Conservation (phyloP, 805 yeast genomes). For the Saccharomyces jurei region DNA sequence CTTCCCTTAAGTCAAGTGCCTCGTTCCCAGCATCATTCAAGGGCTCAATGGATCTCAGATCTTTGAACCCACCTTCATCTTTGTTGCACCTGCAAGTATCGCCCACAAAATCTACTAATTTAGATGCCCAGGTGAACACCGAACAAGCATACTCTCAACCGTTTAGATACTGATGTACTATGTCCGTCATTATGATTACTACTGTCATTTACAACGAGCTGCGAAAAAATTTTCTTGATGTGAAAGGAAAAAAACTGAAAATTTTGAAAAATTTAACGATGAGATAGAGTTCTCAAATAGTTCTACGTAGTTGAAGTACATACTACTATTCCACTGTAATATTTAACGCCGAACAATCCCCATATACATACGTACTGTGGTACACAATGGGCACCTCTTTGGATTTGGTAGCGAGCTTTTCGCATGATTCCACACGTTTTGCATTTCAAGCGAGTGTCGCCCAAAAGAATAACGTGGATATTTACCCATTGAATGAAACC, state of each 20-base stretch:
- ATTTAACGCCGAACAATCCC: background rate
- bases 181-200: background rate
- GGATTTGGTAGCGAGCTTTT: slow-evolving; percentile 22
- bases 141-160: slow-evolving; percentile 30
- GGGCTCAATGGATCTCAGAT: background rate
- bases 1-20: background rate
- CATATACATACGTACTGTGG: background rate
- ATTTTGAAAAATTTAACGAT: background rate
- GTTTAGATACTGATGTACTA: slow-evolving; percentile 11
- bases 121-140: slow-evolving; percentile 17
- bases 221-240: background rate
- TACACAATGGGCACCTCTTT: slow-evolving; percentile 9
- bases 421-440: slow-evolving; percentile 26
- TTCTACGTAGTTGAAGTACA: background rate
- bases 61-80: slow-evolving; percentile 5
- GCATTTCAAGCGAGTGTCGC: slow-evolving; percentile 28
- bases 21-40: background rate
- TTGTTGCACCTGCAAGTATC: slow-evolving; percentile 17
- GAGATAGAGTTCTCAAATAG: background rate
- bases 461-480: slow-evolving; percentile 29
- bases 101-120: slow-evolving; percentile 17
- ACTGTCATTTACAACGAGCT: background rate
- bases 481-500: slow-evolving; percentile 26
- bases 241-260: background rate
- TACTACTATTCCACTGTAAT: background rate